A percentile compares a stretch with the other conserved stretches of the same genome.
Evolutionary conservation across 2,329 filamentous ascomycete genomes (phyloP).

Genomic region (Aspergillus caelatus): DNA sequence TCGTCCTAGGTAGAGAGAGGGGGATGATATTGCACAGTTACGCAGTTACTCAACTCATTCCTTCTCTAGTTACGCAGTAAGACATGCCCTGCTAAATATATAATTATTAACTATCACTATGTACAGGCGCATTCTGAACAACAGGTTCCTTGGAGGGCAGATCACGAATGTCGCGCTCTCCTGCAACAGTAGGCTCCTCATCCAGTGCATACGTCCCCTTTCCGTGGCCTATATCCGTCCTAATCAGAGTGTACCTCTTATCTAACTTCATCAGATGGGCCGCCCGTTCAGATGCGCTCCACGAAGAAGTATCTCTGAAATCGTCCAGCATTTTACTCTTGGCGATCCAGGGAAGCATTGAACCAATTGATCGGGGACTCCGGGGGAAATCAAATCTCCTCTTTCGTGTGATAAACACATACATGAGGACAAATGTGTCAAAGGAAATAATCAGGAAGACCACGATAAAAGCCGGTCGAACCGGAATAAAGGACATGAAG

Average conservation of each 20-base stretch:
- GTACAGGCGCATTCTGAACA: not conserved
- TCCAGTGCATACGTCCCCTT: constrained; percentile 10
- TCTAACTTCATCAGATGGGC: constrained; percentile 15
- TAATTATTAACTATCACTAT: not conserved
- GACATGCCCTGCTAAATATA: no score
- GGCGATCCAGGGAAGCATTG: constrained; percentile 21
- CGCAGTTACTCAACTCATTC: no score
- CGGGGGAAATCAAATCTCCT: constrained; percentile 18
- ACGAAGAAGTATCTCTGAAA: constrained; percentile 13
- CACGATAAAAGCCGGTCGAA: constrained; percentile 17
- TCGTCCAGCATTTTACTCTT: constrained; percentile 20
- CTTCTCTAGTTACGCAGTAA: no score
- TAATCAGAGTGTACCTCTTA: constrained; percentile 12
- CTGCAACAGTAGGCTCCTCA: not conserved
- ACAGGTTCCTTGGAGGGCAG: not conserved
- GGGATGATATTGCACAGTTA: no score
- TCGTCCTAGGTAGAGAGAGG: no score
- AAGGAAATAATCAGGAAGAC: constrained; percentile 22
- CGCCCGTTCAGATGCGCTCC: constrained; percentile 14
- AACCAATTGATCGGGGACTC: constrained; percentile 23
- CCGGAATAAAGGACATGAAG: constrained; percentile 18
- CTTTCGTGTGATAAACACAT: constrained; percentile 21
- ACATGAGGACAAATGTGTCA: constrained; percentile 20
- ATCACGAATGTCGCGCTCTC: not conserved
- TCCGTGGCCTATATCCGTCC: not conserved